Evolutionary conservation across 169 alveolate genomes (phyloP), one percentile per base, ranked within the genome.

Genomic region (Babesia caballi): DNA sequence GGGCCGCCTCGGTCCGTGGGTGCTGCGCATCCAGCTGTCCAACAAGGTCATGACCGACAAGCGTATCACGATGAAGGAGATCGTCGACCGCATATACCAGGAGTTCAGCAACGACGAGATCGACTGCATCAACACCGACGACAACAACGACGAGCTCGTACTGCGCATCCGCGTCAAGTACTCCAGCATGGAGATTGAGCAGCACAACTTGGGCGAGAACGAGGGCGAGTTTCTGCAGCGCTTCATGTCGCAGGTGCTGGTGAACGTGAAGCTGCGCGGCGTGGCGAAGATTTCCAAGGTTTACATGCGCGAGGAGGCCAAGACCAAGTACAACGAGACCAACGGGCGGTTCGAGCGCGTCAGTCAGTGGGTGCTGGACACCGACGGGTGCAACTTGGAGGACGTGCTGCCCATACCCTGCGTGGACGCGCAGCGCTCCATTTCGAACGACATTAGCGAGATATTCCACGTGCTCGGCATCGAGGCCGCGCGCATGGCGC

Each of bases 401-500:
- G 95, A 94, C 58, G 97, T 97, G 1, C 90, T 96, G 32, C 89
- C 94, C 61, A 88, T 93, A 15, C 92, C 92, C 27, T 80, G 93
- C 56, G 97, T 98, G 42, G 99, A 98, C 80, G 88, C 86, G 66
- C 91, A 91, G 53, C 90, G 96, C 51, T 96, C 99, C 4, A 91
- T 93, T 17, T 95, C 99, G 53, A 98, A 98, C 91, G 99, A 97
- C 90, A 93, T 98, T 57, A 94, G 96, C 51, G 99, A 98, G 91
- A 95, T 97, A 35, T 90, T 94, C 81, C 93, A 93, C 71, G 96
- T 94, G 5, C 78, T 96, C 27, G 99, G 99, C 35, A 97, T 98
- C 47, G 99, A 98, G 93, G 99, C 99, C n/a, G 99, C 95, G 1
- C 91, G 99, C 46, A 92, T 95, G 90, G 95, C 98, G 35, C 88